These are phyloP conservation scores for Pistacia atlantica DNA, from an alignment of 345 rosid species.

Conservation along the genomic window DNA sequence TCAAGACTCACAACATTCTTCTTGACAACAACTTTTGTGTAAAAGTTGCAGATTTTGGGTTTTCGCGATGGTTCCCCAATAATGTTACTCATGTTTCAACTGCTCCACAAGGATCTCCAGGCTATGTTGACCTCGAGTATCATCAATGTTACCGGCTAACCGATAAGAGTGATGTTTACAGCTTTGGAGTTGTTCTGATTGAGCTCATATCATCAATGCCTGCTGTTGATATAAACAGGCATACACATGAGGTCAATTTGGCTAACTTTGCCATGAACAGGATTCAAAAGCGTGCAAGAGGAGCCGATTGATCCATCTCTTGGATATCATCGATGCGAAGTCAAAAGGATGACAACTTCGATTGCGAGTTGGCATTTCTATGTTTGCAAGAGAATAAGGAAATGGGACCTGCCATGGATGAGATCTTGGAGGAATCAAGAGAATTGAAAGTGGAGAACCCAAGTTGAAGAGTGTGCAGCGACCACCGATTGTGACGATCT, in stretches of 20 bases:
- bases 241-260: conserved; percentile 56
- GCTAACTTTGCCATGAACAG: conserved; percentile 60
- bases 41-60: conserved; percentile 73
- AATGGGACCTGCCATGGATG: conserved; percentile 57
- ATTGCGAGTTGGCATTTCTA: conserved; percentile 65
- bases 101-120: conserved; percentile 77
- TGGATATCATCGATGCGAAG: conserved; percentile 45
- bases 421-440: conserved; percentile 46
- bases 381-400: conserved; percentile 64
- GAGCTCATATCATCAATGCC: conserved; percentile 72
- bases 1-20: conserved; percentile 69
- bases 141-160: conserved; percentile 69
- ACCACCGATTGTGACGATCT: conserved; percentile 39
- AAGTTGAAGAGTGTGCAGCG: conserved; percentile 17
- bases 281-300: conserved; percentile 41
- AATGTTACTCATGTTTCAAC: conserved; percentile 70
- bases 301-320: conserved; percentile 58
- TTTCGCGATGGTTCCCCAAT: conserved; percentile 53
- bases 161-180: conserved; percentile 67
- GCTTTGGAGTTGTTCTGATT: conserved; percentile 72
- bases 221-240: conserved; percentile 60
- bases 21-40: conserved; percentile 54
- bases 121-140: conserved; percentile 74
- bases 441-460: conserved; percentile 31
- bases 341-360: conserved; percentile 44